Percentiles rank a stretch among this genome's conserved stretches.
Evolutionary conservation across 192 early-diverging fungal genomes (phyloP).

Genomic region (Rhizophagus prolifer): DNA sequence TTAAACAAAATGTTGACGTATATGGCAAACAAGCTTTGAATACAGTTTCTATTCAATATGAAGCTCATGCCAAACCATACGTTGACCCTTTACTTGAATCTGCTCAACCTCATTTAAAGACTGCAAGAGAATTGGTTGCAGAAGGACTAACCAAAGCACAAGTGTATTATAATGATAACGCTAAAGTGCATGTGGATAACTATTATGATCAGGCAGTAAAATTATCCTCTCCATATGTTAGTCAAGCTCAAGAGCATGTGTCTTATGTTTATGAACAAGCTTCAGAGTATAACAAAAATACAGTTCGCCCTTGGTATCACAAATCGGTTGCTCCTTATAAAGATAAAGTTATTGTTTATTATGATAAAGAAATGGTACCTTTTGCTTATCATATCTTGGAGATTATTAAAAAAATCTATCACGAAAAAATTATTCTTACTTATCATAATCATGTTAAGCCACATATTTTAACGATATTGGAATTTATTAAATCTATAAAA

Average conservation of each 20-base stretch:
- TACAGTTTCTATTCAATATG: neutral
- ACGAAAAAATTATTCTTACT: neutral
- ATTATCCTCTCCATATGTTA: neutral
- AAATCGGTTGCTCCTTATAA: neutral
- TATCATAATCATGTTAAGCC: neutral
- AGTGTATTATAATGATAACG: slow-evolving; percentile 7
- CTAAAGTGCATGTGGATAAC: slow-evolving; percentile 7
- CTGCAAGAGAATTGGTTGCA: neutral
- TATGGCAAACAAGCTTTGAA: neutral
- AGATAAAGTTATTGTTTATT: neutral
- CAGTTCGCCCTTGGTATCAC: neutral
- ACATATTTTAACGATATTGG: neutral
- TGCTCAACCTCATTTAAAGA: neutral
- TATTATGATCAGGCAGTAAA: neutral
- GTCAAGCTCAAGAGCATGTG: neutral
- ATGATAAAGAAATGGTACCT: neutral
- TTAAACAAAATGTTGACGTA: neutral
- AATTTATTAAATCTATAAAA: neutral
- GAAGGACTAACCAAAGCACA: neutral
- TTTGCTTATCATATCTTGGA: neutral
- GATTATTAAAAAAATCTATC: neutral
- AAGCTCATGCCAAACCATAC: slow-evolving; percentile 8
- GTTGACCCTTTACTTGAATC: neutral
- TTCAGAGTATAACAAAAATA: neutral
- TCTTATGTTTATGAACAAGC: neutral